Conservation (phyloP, 495 filamentous ascomycete genomes). For the Aspergillus homomorphus region DNA sequence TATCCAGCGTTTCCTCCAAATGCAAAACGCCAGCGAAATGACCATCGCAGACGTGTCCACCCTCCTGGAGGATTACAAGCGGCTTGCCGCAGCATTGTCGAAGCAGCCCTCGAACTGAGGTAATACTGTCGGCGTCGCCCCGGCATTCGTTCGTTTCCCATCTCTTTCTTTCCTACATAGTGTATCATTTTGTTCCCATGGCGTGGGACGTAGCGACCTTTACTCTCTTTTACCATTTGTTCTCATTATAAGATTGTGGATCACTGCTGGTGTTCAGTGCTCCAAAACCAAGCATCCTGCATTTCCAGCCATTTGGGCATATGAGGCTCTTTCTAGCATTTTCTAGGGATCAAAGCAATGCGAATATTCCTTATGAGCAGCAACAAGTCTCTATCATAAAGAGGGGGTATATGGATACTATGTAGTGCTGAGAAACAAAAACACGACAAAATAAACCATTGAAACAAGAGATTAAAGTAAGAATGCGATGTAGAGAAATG, state of each 20-base stretch:
- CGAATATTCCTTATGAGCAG: not conserved
- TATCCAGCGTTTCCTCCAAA: slow-evolving; percentile 75
- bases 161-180: not conserved
- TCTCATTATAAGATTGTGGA: slow-evolving; percentile 5
- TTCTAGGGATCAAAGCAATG: slow-evolving; percentile 7
- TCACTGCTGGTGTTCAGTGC: slow-evolving; percentile 18
- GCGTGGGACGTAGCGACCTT: not conserved
- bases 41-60: slow-evolving; percentile 77
- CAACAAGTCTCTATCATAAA: not conserved
- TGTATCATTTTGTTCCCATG: not conserved
- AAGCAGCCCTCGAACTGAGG: slow-evolving; percentile 35
- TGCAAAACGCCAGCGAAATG: slow-evolving; percentile 73
- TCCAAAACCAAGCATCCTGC: not conserved
- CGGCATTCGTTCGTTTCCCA: not conserved
- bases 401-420: not conserved
- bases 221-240: not conserved
- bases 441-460: not conserved
- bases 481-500: not conserved
- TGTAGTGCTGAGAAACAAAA: not conserved
- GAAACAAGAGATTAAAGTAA: not conserved
- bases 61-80: slow-evolving; percentile 81
- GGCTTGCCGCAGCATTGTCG: slow-evolving; percentile 55
- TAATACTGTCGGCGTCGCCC: not conserved
- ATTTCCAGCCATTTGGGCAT: slow-evolving; percentile 9
- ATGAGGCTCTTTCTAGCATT: slow-evolving; percentile 12